Percentiles rank a stretch among this genome's conserved stretches.
phyloP scores from a whole-genome alignment of 371 early-diverging fungal species.

The Quaeritorhiza haematococci region DNA sequence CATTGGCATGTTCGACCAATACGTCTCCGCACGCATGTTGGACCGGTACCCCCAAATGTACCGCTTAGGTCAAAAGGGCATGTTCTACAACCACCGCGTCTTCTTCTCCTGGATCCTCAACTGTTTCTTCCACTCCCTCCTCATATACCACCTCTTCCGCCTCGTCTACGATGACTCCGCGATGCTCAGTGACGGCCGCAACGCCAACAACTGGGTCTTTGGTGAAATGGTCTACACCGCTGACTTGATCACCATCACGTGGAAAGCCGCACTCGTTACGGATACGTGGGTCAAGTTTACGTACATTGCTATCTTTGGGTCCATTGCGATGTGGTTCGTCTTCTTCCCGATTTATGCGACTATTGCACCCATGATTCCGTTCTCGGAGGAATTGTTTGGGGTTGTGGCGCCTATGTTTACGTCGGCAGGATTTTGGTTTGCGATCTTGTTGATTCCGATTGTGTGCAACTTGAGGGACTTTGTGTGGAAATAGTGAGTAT shows the following conservation, averaged over 20 bases:
- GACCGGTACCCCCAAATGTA: conserved; percentile 96
- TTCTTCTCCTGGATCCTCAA: conserved; percentile 95
- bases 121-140: conserved; percentile 87
- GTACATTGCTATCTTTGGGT: conserved; percentile 34
- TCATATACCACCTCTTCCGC: conserved; percentile 32
- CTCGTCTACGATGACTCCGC: conserved; percentile 32
- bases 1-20: conserved; percentile 84
- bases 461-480: conserved; percentile 81
- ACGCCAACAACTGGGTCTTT: conserved; percentile 39
- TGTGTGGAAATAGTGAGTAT: conserved; percentile 84
- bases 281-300: conserved; percentile 36
- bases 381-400: conserved; percentile 81
- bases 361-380: conserved; percentile 67
- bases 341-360: conserved; percentile 80
- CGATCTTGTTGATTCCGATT: conserved; percentile 73
- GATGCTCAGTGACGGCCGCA: conserved; percentile 23
- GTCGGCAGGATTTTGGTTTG: conserved; percentile 81
- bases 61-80: conserved; percentile 81
- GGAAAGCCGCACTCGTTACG: conserved; percentile 32
- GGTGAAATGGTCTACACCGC: conserved; percentile 42
- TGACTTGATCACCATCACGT: conserved; percentile 38
- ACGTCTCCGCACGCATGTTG: conserved; percentile 83
- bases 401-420: conserved; percentile 70
- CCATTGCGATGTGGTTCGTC: conserved; percentile 69
- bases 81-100: conserved; percentile 84